Evolutionary conservation across 1,284 basidiomycete genomes (phyloP).

Genomic region (Sporisorium graminicola): DNA sequence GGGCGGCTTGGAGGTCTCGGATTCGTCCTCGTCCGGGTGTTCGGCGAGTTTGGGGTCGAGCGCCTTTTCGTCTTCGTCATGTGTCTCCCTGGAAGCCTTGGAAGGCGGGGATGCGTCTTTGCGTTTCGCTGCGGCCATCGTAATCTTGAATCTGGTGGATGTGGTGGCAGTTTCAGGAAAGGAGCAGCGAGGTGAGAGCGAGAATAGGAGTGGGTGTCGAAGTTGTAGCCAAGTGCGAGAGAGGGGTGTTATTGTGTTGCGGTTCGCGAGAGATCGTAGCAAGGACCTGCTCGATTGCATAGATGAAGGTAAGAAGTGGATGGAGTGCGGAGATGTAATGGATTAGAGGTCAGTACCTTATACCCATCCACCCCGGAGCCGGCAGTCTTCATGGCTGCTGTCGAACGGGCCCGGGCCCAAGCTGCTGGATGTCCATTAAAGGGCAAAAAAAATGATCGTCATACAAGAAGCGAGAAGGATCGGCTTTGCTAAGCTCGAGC

Average conservation of each 20-base stretch:
- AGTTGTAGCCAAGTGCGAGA: not conserved
- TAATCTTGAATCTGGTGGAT: not conserved
- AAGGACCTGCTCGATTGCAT: conserved; percentile 19
- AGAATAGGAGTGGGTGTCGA: not conserved
- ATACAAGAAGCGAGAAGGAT: not conserved
- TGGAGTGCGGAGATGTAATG: not conserved
- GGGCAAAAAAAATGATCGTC: not conserved
- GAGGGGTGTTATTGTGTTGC: not conserved
- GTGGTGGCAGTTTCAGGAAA: not conserved
- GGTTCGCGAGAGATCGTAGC: conserved; percentile 4
- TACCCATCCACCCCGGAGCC: not conserved
- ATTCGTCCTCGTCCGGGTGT: conserved; percentile 44
- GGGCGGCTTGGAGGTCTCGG: conserved; percentile 44
- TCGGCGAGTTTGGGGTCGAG: conserved; percentile 52
- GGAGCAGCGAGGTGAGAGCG: not conserved
- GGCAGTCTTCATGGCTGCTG: not conserved
- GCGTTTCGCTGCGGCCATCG: conserved; percentile 32
- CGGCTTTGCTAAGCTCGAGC: conserved; percentile 42
- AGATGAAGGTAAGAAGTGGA: not conserved
- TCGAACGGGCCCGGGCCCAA: too few relatives aligned
- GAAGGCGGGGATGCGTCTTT: conserved; percentile 1
- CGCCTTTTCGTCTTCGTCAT: conserved; percentile 36
- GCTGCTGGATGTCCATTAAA: too few relatives aligned
- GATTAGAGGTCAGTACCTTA: not conserved
- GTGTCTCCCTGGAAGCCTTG: conserved; percentile 2